Conservation (phyloP, 2,329 filamentous ascomycete species). For the Akanthomyces uredinophilus region DNA sequence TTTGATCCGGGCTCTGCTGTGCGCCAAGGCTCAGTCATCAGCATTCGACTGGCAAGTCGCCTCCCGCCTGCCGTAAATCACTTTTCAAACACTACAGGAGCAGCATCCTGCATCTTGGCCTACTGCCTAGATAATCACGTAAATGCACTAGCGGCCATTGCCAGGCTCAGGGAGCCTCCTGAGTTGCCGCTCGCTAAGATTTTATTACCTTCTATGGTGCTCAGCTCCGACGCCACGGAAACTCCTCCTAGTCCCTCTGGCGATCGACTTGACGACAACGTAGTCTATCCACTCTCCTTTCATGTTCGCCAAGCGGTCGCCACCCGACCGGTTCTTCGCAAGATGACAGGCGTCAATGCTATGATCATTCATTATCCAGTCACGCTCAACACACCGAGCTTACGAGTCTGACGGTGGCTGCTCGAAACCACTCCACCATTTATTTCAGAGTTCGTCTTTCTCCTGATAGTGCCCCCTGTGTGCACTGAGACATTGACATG, state of each 20-base stretch:
- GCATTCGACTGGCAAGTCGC: neutral
- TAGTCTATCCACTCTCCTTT: neutral
- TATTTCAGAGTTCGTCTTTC: neutral
- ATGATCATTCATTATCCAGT: neutral
- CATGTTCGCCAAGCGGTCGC: neutral
- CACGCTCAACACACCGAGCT: neutral
- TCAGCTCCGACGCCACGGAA: conserved; percentile 1
- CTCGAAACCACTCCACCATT: neutral
- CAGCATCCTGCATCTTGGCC: neutral
- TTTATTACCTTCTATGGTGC: neutral
- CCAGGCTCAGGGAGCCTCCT: neutral
- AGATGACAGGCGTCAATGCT: neutral
- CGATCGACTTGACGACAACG: neutral
- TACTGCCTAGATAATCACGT: neutral
- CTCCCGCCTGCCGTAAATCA: neutral
- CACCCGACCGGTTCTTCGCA: neutral
- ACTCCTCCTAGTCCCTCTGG: neutral
- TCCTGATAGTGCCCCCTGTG: neutral
- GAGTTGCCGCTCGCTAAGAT: conserved; percentile 3
- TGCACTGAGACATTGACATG: neutral
- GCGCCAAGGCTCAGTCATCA: conserved; percentile 7
- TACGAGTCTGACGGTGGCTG: neutral
- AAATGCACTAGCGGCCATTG: neutral
- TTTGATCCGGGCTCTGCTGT: neutral
- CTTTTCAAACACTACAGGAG: conserved; percentile 1